phyloP scores from a whole-genome alignment of 2,329 filamentous ascomycete species.

The Tolypocladium guangdongense region DNA sequence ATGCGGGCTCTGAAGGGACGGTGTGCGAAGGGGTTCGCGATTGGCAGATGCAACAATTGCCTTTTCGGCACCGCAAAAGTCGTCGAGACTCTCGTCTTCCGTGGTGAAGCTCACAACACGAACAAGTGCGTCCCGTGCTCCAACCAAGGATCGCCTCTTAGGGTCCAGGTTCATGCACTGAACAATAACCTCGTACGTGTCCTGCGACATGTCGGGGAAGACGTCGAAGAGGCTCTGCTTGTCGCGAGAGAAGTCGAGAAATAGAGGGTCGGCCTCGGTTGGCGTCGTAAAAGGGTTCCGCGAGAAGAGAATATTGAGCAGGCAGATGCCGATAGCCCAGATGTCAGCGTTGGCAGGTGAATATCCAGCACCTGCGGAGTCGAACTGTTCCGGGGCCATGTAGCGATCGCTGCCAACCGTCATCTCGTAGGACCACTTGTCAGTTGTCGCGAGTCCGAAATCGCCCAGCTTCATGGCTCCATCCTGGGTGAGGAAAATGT shows the following conservation, averaged over 20 bases:
- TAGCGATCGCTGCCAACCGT: conserved; percentile 96
- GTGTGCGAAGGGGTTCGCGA: conserved; percentile 89
- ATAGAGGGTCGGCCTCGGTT: conserved; percentile 81
- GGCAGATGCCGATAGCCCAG: conserved; percentile 93
- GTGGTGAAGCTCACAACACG: conserved; percentile 87
- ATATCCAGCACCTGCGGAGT: conserved; percentile 78
- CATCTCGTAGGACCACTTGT: conserved; percentile 82
- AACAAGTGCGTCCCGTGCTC: conserved; percentile 65
- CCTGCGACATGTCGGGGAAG: conserved; percentile 96
- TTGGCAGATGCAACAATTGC: conserved; percentile 74
- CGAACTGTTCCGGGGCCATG: conserved; percentile 98
- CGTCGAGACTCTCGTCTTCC: conserved; percentile 80
- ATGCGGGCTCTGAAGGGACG: conserved; percentile 82
- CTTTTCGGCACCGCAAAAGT: conserved; percentile 80
- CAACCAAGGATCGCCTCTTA: conserved; percentile 70
- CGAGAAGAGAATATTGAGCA: conserved; percentile 93
- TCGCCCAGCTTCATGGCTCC: conserved; percentile 94
- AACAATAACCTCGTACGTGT: conserved; percentile 88
- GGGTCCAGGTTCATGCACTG: conserved; percentile 89
- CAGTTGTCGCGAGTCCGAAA: conserved; percentile 84
- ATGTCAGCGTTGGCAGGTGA: conserved; percentile 88
- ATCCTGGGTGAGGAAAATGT: conserved; percentile 84
- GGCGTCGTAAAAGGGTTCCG: conserved; percentile 92
- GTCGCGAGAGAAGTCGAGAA: conserved; percentile 85
- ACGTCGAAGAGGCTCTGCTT: conserved; percentile 95